Evolutionary conservation across 495 filamentous ascomycete species (phyloP), one percentile per base, ranked within the genome.

Genomic region (Penicillium bovifimosum): DNA sequence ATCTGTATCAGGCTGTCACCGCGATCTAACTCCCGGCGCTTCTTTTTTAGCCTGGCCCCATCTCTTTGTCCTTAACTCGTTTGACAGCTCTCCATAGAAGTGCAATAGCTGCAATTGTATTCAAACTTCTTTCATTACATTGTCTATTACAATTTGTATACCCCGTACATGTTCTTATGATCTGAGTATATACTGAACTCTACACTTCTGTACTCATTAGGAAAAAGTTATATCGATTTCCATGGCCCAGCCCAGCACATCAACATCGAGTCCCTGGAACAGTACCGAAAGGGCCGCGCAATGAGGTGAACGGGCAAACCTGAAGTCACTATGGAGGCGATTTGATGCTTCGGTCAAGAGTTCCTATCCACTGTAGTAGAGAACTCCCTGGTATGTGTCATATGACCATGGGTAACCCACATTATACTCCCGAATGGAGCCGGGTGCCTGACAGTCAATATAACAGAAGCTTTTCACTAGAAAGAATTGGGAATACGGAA

Each of bases 1-100:
- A 13, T 16, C 13, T 0, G 48, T 50, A 33, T 41, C 8, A 27
- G 28, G 27, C 48, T 8, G 48, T 50, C 38, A 50, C 48, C 48
- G 48, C 39, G 48, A 50, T 50, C 48, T 50, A 32, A 41, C 42
- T 60, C 47, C 53, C 57, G 52, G 43, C 54, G 58, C 55, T 61
- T 58, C 52, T 50, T 59, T 63, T 50, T 61, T 55, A 59, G 53
- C 36, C 53, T 48, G 34, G 45, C 48, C 57, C 52, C 53, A 51
- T 59, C 34, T 39, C 28, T 14, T 53, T 36, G 14, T 38, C 35
- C 48, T 34, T 46, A 26, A 44, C 39, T 32, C 17, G 34, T 36
- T 24, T 24, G 20, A 24, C 20, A 24, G 20, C 20, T 24, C 20
- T 24, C 2, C 20, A 24, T 24, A 24, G 20, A 24, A 24, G 20